Conservation (phyloP, 805 yeast species). For the Grigorovia jiainica region DNA sequence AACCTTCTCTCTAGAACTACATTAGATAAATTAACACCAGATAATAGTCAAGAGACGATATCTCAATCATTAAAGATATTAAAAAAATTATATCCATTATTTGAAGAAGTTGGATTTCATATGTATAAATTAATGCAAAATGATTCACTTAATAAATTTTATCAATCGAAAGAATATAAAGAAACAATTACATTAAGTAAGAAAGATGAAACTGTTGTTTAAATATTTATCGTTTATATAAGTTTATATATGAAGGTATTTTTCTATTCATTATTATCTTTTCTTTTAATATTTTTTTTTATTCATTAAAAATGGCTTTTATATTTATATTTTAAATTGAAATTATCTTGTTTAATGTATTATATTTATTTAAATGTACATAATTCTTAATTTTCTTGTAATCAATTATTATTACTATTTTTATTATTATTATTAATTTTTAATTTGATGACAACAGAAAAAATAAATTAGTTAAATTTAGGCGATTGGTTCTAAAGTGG, state of each 20-base stretch:
- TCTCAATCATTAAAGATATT: constrained; percentile 29
- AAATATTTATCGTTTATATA: background rate
- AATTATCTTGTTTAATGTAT: background rate
- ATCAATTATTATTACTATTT: background rate
- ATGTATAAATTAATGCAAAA: constrained; percentile 54
- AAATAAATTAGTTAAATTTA: constrained; percentile 9
- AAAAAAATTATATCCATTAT: constrained; percentile 33
- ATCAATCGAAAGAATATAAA: constrained; percentile 33
- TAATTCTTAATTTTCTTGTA: background rate
- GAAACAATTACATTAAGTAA: constrained; percentile 13
- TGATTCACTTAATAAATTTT: constrained; percentile 67
- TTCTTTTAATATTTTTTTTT: background rate
- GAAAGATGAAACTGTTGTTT: background rate
- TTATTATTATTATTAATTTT: no score
- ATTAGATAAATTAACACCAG: background rate
- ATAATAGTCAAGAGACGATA: constrained; percentile 4
- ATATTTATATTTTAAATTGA: background rate
- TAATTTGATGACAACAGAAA: background rate
- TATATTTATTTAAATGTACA: background rate
- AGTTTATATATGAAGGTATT: no score
- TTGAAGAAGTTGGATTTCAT: constrained; percentile 39
- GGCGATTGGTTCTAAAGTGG: constrained; percentile 67
- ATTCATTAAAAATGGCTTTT: no score
- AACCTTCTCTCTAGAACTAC: background rate
- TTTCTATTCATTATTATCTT: no score